Conservation (phyloP, 1,139 yeast species). For the Lizanozyma gosingica region DNA sequence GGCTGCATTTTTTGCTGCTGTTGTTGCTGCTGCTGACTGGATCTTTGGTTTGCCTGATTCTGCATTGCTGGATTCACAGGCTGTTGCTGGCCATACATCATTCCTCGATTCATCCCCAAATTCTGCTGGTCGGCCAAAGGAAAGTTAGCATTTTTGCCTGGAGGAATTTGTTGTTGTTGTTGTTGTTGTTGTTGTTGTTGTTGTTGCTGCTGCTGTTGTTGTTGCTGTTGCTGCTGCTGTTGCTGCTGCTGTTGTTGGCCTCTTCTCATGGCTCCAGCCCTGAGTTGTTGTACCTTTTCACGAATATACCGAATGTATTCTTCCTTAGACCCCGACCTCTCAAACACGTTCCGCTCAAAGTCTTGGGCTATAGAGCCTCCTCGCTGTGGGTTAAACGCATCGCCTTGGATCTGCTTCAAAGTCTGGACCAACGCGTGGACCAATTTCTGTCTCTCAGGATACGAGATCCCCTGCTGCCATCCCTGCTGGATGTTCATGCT, state of each 20-base stretch:
- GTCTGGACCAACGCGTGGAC: slow-evolving; percentile 32
- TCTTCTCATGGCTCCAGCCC: slow-evolving; percentile 13
- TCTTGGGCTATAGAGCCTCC: slow-evolving; percentile 37
- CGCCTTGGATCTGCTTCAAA: slow-evolving; percentile 30
- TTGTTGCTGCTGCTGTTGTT: slow-evolving; percentile 13
- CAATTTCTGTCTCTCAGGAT: slow-evolving; percentile 34
- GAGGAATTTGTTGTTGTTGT: slow-evolving; percentile 11
- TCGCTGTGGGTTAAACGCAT: slow-evolving; percentile 28
- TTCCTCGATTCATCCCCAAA: slow-evolving; percentile 2
- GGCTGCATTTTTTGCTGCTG: slow-evolving; percentile 4
- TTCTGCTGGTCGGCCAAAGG: slow-evolving; percentile 6
- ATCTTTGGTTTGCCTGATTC: slow-evolving; percentile 1
- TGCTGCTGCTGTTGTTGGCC: slow-evolving; percentile 11
- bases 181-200: slow-evolving; percentile 11
- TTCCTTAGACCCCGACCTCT: slow-evolving; percentile 29
- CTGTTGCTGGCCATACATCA: slow-evolving; percentile 1
- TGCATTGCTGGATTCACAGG: slow-evolving; percentile 1
- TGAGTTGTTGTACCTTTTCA: slow-evolving; percentile 32
- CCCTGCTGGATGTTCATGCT: slow-evolving; percentile 11
- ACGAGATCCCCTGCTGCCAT: slow-evolving; percentile 17
- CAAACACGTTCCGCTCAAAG: slow-evolving; percentile 35
- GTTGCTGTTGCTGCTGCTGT: slow-evolving; percentile 9
- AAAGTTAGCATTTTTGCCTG: slow-evolving; percentile 9
- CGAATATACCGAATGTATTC: slow-evolving; percentile 32
- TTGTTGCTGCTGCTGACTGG: slow-evolving; percentile 4